Conservation (phyloP, 192 early-diverging fungal species). For the Obelidium mucronatum region DNA sequence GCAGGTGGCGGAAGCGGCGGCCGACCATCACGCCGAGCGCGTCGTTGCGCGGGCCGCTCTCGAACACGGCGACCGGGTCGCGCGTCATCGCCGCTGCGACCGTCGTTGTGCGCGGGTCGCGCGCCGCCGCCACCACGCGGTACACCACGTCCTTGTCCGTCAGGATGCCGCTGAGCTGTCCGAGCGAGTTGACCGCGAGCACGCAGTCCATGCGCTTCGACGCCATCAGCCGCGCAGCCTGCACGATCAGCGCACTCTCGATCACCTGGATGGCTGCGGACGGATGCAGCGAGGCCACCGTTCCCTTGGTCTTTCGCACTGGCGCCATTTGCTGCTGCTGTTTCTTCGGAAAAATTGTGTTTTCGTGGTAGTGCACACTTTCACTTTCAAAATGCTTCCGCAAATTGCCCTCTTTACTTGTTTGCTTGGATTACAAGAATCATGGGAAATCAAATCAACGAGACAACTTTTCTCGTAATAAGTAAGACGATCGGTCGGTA, state of each 20-base stretch:
- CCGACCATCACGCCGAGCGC: slow-evolving; percentile 59
- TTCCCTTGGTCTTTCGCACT: slow-evolving; percentile 68
- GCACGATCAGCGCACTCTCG: slow-evolving; percentile 55
- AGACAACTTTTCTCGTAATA: too few relatives aligned
- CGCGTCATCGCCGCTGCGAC: slow-evolving; percentile 91
- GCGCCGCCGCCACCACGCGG: slow-evolving; percentile 88
- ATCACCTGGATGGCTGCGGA: slow-evolving; percentile 81
- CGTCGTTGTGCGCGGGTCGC: slow-evolving; percentile 55
- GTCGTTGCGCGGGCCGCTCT: slow-evolving; percentile 55
- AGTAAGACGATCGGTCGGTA: too few relatives aligned
- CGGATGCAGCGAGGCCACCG: slow-evolving; percentile 89
- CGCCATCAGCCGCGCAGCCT: slow-evolving; percentile 78
- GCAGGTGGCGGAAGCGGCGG: slow-evolving; percentile 58
- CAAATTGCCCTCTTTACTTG: too few relatives aligned
- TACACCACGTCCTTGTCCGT: slow-evolving; percentile 98
- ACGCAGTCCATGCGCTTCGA: slow-evolving; percentile 96
- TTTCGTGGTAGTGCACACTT: too few relatives aligned
- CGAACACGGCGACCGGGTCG: slow-evolving; percentile 87
- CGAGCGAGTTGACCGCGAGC: slow-evolving; percentile 90
- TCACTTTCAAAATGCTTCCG: too few relatives aligned
- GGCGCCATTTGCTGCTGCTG: neutral
- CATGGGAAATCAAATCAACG: too few relatives aligned
- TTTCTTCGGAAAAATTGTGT: too few relatives aligned
- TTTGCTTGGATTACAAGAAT: too few relatives aligned
- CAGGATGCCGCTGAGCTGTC: slow-evolving; percentile 92